Conservation (phyloP, 2,329 filamentous ascomycete species). For the Microsporum canis region DNA sequence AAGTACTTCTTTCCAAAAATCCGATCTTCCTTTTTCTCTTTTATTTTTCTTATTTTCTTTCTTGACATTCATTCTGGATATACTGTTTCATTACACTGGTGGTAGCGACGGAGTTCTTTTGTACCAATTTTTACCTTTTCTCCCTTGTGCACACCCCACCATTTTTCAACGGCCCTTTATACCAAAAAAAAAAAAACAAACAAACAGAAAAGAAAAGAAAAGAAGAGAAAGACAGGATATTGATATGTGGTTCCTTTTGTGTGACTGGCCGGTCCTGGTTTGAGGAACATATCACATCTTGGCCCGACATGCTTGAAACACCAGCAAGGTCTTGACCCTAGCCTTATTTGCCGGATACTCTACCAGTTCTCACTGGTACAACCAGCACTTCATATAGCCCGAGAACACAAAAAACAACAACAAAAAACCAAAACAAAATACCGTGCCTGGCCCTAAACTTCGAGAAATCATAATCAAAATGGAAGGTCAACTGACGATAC, state of each 20-base stretch:
- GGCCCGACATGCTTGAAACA: neutral
- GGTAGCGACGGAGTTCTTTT: neutral
- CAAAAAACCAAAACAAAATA: neutral
- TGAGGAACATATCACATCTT: constrained; percentile 1
- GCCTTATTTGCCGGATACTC: neutral
- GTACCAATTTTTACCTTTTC: neutral
- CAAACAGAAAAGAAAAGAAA: neutral
- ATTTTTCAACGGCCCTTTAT: neutral
- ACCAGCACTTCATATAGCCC: neutral
- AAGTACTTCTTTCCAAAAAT: neutral
- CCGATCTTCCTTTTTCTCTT: neutral
- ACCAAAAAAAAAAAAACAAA: neutral
- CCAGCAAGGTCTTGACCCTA: neutral
- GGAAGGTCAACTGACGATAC: too few relatives aligned
- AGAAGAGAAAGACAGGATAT: neutral
- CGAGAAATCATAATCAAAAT: neutral
- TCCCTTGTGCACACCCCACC: neutral
- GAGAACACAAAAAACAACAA: neutral
- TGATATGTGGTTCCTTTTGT: neutral
- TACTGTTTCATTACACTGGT: neutral
- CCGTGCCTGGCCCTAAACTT: neutral
- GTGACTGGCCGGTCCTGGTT: neutral
- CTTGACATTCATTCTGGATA: neutral
- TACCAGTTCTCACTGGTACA: neutral
- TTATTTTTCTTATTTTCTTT: neutral